These are phyloP conservation scores for Colletotrichum somersetense DNA, from an alignment of 2,329 filamentous ascomycete genomes.

Conservation along the genomic window DNA sequence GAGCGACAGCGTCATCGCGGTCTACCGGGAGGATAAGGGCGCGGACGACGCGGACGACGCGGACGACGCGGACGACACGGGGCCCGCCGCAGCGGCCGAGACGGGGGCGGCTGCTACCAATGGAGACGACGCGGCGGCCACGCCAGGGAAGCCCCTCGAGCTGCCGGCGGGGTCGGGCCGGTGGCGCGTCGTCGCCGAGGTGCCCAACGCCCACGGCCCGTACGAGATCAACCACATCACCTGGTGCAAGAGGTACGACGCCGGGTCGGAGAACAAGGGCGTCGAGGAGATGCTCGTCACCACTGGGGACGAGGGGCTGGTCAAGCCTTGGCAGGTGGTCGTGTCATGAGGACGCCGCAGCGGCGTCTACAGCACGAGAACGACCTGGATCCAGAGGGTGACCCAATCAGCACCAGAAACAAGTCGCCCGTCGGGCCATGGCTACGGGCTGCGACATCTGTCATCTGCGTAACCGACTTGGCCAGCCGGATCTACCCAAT, in stretches of 20 bases:
- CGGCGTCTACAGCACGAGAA: neutral
- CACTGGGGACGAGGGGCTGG: conserved; percentile 91
- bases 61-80: neutral
- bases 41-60: neutral
- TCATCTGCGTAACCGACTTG: neutral
- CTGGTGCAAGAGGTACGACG: conserved; percentile 86
- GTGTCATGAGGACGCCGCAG: conserved; percentile 30
- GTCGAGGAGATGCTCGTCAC: conserved; percentile 88
- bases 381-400: neutral
- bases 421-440: neutral
- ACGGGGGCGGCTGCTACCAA: conserved; percentile 41
- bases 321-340: conserved; percentile 81
- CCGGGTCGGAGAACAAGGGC: conserved; percentile 64
- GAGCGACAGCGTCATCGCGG: conserved; percentile 83
- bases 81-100: neutral
- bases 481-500: neutral
- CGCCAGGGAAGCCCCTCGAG: conserved; percentile 32
- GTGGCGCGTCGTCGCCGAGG: conserved; percentile 79
- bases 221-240: conserved; percentile 94
- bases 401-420: neutral
- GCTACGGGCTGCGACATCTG: neutral
- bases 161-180: conserved; percentile 47
- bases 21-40: conserved; percentile 76
- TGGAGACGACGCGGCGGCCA: conserved; percentile 41
- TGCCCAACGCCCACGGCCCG: conserved; percentile 84